A percentile compares a stretch with the other conserved stretches of the same genome.
phyloP scores from a whole-genome alignment of 2,329 filamentous ascomycete genomes.

The Xylariomycetidae sp. region DNA sequence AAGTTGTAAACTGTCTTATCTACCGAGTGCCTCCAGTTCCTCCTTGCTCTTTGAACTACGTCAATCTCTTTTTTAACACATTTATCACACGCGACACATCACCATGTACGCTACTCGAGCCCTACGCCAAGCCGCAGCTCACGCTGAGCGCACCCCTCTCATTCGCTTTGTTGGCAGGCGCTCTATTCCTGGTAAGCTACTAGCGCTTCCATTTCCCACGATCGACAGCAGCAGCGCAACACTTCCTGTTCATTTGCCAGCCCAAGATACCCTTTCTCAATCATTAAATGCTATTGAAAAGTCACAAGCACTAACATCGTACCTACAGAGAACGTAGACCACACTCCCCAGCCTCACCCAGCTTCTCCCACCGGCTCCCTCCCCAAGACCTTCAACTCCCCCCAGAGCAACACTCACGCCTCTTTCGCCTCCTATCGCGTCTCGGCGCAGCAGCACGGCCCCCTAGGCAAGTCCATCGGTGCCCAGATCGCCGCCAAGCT shows the following conservation, averaged over 20 bases:
- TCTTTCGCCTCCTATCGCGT: slow-evolving; percentile 75
- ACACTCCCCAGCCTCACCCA: slow-evolving; percentile 69
- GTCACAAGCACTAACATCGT: too few relatives aligned
- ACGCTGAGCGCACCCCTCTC: slow-evolving; percentile 55
- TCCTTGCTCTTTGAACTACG: too few relatives aligned
- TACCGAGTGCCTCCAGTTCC: too few relatives aligned
- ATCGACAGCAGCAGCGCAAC: too few relatives aligned
- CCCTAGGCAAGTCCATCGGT: slow-evolving; percentile 57
- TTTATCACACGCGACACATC: too few relatives aligned
- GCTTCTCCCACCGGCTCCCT: slow-evolving; percentile 63
- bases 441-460: slow-evolving; percentile 73
- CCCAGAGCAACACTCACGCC: slow-evolving; percentile 41
- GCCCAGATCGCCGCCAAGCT: slow-evolving; percentile 60
- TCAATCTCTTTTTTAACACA: too few relatives aligned
- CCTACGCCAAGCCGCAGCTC: slow-evolving; percentile 55
- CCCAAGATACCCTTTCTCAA: too few relatives aligned
- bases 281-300: too few relatives aligned
- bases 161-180: slow-evolving; percentile 61
- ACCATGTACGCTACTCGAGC: slow-evolving; percentile 53
- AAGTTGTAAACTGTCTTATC: too few relatives aligned
- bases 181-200: slow-evolving; percentile 51
- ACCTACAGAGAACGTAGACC: slow-evolving; percentile 61
- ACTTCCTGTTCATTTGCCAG: too few relatives aligned
- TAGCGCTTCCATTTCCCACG: too few relatives aligned
- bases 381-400: slow-evolving; percentile 36